Conservation (phyloP, 441 rosid genomes). For the Croton laevigatus region DNA sequence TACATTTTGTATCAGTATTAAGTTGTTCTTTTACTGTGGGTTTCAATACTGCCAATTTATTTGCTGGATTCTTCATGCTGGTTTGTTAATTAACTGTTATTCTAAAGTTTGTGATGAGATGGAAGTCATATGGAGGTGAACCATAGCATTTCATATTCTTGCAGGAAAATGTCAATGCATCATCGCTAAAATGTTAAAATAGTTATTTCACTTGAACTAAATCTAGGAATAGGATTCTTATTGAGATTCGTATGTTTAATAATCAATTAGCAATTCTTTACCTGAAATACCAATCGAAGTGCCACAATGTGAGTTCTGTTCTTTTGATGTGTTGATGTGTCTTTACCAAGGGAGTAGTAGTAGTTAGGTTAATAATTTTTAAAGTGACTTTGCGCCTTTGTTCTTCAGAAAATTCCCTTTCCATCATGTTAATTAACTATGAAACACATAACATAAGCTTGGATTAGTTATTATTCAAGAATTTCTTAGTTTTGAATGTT, state of each 20-base stretch:
- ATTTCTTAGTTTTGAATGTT: slow-evolving; percentile 2
- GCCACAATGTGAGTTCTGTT: background rate
- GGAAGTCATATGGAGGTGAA: background rate
- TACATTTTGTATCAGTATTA: slow-evolving; percentile 10
- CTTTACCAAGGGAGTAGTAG: background rate
- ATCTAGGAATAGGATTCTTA: background rate
- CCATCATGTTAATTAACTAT: background rate
- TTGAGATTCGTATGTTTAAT: background rate
- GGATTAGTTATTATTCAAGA: slow-evolving; percentile 2
- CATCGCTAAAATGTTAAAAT: background rate
- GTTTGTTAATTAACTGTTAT: background rate
- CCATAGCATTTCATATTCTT: background rate
- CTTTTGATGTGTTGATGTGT: background rate
- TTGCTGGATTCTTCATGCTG: background rate
- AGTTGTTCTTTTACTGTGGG: background rate
- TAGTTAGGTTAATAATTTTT: background rate
- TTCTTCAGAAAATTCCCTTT: background rate
- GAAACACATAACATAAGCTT: background rate
- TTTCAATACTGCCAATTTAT: background rate
- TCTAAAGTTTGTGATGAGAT: background rate
- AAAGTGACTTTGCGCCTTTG: background rate
- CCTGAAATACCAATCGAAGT: background rate
- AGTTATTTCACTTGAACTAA: background rate
- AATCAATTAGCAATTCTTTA: background rate
- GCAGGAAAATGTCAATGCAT: background rate